phyloP scores from a whole-genome alignment of 108 stramenopile genomes.

The Stephanodiscus triporus region DNA sequence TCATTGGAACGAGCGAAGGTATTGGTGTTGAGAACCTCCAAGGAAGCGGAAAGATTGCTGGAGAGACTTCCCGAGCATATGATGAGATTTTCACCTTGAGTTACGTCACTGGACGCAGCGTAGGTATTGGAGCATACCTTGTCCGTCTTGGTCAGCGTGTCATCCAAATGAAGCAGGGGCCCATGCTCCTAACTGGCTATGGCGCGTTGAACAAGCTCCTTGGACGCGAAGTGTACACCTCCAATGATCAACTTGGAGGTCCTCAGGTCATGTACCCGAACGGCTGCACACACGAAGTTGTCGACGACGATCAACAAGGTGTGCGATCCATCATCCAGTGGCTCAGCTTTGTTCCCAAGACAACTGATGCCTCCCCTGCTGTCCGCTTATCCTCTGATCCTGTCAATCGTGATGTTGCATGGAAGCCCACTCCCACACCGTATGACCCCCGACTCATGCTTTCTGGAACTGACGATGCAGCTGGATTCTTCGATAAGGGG shows the following conservation, averaged over 20 bases:
- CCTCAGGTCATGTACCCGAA: constrained; percentile 98
- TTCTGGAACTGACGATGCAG: constrained; percentile 70
- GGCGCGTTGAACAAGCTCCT: constrained; percentile 97
- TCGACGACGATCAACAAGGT: constrained; percentile 93
- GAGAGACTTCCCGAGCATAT: constrained; percentile 95
- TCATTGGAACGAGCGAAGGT: constrained; percentile 94
- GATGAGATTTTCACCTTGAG: constrained; percentile 97
- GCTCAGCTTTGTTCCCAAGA: constrained; percentile 96
- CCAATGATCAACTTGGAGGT: constrained; percentile 98
- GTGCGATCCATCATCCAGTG: constrained; percentile 89
- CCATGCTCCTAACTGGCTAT: constrained; percentile 95
- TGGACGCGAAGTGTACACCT: constrained; percentile 96
- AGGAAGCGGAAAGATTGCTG: constrained; percentile 98
- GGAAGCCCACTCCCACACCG: constrained; percentile 90
- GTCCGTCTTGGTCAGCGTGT: constrained; percentile 93
- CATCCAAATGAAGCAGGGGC: constrained; percentile 92
- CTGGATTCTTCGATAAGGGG: constrained; percentile 96
- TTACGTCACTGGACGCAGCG: constrained; percentile 96
- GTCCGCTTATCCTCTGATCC: constrained; percentile 84
- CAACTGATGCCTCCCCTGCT: constrained; percentile 72
- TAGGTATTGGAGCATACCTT: constrained; percentile 95
- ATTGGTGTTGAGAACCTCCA: constrained; percentile 98
- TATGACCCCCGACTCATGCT: constrained; percentile 96
- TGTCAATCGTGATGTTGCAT: constrained; percentile 86
- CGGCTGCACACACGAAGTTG: constrained; percentile 93